Conservation (phyloP, 768 basidiomycete genomes). For the Russula sp. region DNA sequence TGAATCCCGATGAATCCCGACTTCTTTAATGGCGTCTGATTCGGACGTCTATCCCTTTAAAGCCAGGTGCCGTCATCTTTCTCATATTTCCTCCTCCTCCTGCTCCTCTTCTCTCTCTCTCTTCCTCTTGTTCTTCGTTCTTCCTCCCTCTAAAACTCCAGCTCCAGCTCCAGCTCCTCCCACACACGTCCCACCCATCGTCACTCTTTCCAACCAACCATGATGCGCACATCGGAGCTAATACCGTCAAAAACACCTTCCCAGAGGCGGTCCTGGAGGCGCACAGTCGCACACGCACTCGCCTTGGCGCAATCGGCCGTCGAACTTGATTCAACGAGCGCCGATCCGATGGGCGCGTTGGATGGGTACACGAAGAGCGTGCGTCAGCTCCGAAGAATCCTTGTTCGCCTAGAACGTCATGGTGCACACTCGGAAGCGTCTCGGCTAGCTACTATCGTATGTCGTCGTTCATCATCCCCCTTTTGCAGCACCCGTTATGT, state of each 20-base stretch:
- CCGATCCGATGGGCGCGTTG: slow-evolving; percentile 14
- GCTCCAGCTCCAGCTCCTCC: background rate
- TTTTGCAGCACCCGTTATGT: background rate
- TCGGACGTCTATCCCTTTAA: too few relatives aligned
- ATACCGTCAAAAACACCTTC: too few relatives aligned
- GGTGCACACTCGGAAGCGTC: slow-evolving; percentile 10
- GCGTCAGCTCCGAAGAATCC: slow-evolving; percentile 15
- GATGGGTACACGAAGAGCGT: slow-evolving; percentile 17
- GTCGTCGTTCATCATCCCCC: background rate
- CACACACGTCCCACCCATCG: background rate
- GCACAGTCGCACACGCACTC: slow-evolving; percentile 14
- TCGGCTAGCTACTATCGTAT: slow-evolving; percentile 16
- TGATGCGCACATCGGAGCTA: background rate
- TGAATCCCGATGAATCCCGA: too few relatives aligned
- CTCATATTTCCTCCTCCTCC: background rate
- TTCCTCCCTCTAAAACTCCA: background rate
- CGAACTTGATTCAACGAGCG: slow-evolving; percentile 15
- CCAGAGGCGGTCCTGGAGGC: slow-evolving; percentile 20
- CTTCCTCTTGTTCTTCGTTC: background rate
- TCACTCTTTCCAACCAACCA: background rate
- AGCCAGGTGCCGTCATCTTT: background rate
- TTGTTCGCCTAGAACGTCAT: slow-evolving; percentile 21
- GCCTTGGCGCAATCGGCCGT: slow-evolving; percentile 18
- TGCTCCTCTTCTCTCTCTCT: background rate
- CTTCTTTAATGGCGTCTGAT: too few relatives aligned